Base-by-base conservation (phyloP, 805 yeast species). In the Nakazawaea molendinolei region DNA sequence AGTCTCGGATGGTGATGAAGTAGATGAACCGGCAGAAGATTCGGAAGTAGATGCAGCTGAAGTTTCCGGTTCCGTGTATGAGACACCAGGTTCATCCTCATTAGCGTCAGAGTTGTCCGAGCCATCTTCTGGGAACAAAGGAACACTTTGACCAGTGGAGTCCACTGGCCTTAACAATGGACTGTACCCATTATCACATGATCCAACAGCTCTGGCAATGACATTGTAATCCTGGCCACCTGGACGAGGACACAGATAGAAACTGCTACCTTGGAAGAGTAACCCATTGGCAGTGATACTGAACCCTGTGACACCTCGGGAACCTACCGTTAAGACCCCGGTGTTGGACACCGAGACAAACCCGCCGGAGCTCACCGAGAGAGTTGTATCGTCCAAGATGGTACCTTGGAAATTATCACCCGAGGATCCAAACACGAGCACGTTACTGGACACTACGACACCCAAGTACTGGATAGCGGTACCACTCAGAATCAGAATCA, bases 401-500 rank as follows among this genome's bases (percentile, higher is more conserved):
- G 24, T 6, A 8, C 31, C 36, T 8, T 33, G 19, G 30, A 33
- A 26, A 19, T 33, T 17, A 8, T 17, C 16, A n/a, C 22, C 10
- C 8, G 25, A 18, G 2, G 24, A 18, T 5, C 31, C 36, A n/a
- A 33, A n/a, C 20, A 18, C 20, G 18, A 33, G 24, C 18, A 9
- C 10, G 8, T 15, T 7, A 14, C 24, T 24, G 8, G 31, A 25
- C 8, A 33, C 30, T 8, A 17, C 14, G 9, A 33, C 36, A 10
- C 31, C 24, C n/a, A n/a, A 16, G 19, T 25, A 10, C 20, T 33
- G 36, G 13, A 33, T 17, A 10, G 31, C 13, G 18, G 31, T 18
- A 8, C 36, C 36, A 33, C 36, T 33, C 9, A 25, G 19, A 13
- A 33, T 33, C 17, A 13, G 12, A 19, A 33, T 12, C n/a, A 33